Conservation (phyloP, 2,329 filamentous ascomycete species). For the Metarhizium rileyi region DNA sequence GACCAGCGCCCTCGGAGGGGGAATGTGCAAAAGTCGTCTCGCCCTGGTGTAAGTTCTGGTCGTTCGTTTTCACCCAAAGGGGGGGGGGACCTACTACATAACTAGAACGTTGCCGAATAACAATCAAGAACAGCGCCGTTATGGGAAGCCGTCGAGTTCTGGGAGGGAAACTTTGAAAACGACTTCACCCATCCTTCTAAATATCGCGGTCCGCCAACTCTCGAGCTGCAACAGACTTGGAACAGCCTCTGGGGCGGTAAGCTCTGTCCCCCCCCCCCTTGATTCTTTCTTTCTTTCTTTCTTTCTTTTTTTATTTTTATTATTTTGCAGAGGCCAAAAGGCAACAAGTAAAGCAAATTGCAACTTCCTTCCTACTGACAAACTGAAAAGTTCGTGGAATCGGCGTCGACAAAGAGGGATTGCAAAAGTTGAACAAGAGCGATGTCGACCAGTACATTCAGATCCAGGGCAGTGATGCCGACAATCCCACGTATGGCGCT, state of each 20-base stretch:
- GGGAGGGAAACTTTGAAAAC: constrained; percentile 3
- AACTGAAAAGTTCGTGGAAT: not conserved
- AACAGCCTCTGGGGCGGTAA: not conserved
- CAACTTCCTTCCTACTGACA: not conserved
- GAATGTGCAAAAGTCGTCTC: not conserved
- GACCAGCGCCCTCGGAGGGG: not conserved
- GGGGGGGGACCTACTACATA: too few relatives aligned
- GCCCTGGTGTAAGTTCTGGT: not conserved
- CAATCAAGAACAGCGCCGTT: not conserved
- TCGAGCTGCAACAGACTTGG: not conserved
- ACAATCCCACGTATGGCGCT: constrained; percentile 1
- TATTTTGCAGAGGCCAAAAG: not conserved
- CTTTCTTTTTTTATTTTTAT: too few relatives aligned
- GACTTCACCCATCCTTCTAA: constrained; percentile 1
- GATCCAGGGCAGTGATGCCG: not conserved
- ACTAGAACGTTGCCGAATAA: not conserved
- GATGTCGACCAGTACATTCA: not conserved
- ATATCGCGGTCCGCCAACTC: constrained; percentile 1
- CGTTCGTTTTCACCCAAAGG: not conserved
- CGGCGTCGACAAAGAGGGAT: not conserved
- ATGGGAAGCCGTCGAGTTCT: constrained; percentile 5
- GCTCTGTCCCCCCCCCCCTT: too few relatives aligned
- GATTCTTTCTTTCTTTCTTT: too few relatives aligned
- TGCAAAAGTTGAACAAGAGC: not conserved
- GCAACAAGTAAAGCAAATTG: not conserved